These are phyloP conservation scores for Reutealis trisperma DNA, from an alignment of 345 rosid genomes.

Conservation along the genomic window DNA sequence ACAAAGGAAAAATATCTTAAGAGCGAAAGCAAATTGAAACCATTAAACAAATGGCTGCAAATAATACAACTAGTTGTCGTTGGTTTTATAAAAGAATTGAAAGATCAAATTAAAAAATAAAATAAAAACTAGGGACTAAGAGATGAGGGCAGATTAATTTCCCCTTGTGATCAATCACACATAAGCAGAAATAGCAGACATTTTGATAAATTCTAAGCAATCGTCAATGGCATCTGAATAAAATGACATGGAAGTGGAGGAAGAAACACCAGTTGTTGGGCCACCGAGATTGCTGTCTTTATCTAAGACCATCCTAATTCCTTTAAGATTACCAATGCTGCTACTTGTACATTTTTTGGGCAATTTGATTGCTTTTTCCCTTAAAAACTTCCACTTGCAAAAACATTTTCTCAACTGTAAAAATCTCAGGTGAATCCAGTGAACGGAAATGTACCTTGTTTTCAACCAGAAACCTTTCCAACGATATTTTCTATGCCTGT, in stretches of 20 bases:
- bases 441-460: background rate
- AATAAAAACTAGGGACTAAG: no score
- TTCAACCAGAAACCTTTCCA: conserved; percentile 18
- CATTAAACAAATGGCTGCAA: no score
- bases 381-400: conserved; percentile 12
- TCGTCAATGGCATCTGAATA: conserved; percentile 29
- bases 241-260: background rate
- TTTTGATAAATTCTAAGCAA: conserved; percentile 28
- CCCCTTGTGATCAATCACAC: background rate
- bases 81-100: no score
- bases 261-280: background rate
- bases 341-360: background rate
- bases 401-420: background rate
- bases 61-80: no score
- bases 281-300: no score
- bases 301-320: no score
- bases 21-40: no score
- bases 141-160: no score
- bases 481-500: background rate
- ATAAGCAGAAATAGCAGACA: background rate
- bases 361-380: conserved; percentile 1
- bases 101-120: no score
- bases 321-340: background rate
- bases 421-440: background rate
- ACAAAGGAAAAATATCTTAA: no score